Evolutionary conservation across 208 protist genomes (phyloP).

Genomic region (Herpetomonas tarakana): DNA sequence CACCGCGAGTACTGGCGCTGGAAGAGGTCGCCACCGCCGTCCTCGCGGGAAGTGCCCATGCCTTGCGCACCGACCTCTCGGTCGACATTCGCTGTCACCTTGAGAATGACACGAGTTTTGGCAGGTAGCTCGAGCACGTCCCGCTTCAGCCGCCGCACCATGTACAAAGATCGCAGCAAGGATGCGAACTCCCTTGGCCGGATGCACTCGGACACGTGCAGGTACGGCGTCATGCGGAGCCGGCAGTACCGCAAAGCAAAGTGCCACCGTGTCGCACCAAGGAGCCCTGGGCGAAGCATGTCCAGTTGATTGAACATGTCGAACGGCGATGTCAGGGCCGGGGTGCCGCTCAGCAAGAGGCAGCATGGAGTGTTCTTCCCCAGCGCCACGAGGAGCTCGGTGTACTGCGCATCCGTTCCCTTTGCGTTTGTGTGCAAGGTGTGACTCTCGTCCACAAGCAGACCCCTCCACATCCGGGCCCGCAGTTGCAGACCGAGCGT

Average conservation of each 20-base stretch:
- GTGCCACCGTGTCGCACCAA: constrained; percentile 53
- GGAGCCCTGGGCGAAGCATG: constrained; percentile 43
- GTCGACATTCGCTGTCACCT: constrained; percentile 22
- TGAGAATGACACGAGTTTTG: constrained; percentile 64
- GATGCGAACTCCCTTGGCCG: constrained; percentile 45
- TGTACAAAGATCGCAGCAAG: constrained; percentile 40
- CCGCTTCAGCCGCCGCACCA: constrained; percentile 66
- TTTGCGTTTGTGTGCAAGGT: constrained; percentile 70
- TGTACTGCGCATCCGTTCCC: constrained; percentile 65
- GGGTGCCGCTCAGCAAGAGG: constrained; percentile 72
- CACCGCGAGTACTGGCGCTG: constrained; percentile 50
- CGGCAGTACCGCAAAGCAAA: constrained; percentile 75
- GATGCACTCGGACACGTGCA: constrained; percentile 37
- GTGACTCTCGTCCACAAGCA: constrained; percentile 81
- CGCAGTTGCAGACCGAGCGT: constrained; percentile 39
- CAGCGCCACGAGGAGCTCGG: constrained; percentile 33
- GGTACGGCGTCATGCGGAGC: constrained; percentile 44
- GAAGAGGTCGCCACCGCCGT: constrained; percentile 18
- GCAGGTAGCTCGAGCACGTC: constrained; percentile 74
- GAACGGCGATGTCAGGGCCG: constrained; percentile 56
- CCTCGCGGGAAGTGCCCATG: neutral
- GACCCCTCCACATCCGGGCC: constrained; percentile 35
- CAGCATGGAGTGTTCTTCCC: constrained; percentile 43
- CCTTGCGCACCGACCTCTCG: neutral
- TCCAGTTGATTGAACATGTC: constrained; percentile 81